Evolutionary conservation across 371 early-diverging fungal genomes (phyloP), one percentile per base, ranked within the genome.

Genomic region (Umbelopsis sp.): DNA sequence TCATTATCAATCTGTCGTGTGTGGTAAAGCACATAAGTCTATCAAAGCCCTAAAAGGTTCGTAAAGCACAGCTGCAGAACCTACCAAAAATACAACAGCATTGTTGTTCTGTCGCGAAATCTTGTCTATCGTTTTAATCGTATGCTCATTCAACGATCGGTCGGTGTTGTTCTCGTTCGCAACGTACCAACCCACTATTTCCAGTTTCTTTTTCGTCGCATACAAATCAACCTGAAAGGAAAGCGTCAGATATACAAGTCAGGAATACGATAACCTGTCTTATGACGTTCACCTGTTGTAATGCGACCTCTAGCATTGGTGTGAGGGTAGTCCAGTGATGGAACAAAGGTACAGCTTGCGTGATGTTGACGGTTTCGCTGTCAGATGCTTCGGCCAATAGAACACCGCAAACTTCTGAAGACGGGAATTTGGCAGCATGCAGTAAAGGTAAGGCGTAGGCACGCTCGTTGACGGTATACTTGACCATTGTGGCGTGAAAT

Each of bases 351-450:
- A 95, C 74, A 16, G 91, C 93, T 69, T 91, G 90, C 4, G 72
- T 72, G 16, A 90, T 74, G 25, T 78, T 69, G 53, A 71, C 69
- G 65, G 70, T 70, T 18, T 78, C 73, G 9, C 75, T 69, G 22
- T 65, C 77, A 8, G 80, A 29, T 29, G 46, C 7, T 14, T 77
- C 66, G 25, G 87, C 89, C 11, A 92, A 69, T 8, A 92, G 73
- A 18, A 91, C 80, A 48, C 95, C 95, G 70, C 86, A 86, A 3
- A 95, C 92, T 38, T 86, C 77, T 4, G 81, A 77, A 29, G 86
- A 79, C 0, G 95, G 87, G 79, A 91, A 89, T 80, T 93, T 94
- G n/a, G 92, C 88, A 12, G 92, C 89, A 74, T 95, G 95, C 18
- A 93, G 78, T 41, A 93, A 73, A 6, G 93, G 85, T 72, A 93